Evolutionary conservation across 2,329 filamentous ascomycete species (phyloP).

Genomic region (Cladosporium phlei): DNA sequence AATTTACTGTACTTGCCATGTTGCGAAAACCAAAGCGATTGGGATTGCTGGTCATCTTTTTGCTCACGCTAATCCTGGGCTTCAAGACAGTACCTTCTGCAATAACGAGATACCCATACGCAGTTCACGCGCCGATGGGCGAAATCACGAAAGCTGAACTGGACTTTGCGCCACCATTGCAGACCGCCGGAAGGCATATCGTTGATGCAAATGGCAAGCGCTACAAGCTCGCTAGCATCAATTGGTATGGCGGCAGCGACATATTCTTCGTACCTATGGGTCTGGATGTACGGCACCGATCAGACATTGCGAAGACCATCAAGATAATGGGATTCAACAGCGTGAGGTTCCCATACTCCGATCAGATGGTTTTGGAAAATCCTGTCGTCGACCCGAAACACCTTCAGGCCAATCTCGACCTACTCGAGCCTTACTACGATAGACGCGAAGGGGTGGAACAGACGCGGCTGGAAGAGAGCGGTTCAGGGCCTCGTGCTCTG

Average conservation of each 20-base stretch:
- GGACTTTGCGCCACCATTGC: constrained; percentile 53
- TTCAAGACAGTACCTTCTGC: constrained; percentile 3
- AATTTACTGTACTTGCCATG: no score
- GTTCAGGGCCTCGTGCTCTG: constrained; percentile 48
- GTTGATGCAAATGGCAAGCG: constrained; percentile 54
- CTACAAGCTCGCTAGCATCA: constrained; percentile 60
- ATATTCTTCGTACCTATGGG: constrained; percentile 61
- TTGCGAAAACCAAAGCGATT: background rate
- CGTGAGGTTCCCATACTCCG: constrained; percentile 63
- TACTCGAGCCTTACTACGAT: constrained; percentile 35
- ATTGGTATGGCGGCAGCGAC: constrained; percentile 69
- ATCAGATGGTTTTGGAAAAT: constrained; percentile 62
- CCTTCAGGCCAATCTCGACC: constrained; percentile 56
- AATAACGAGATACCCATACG: constrained; percentile 6
- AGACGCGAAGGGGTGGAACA: constrained; percentile 10
- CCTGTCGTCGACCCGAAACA: constrained; percentile 50
- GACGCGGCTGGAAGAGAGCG: constrained; percentile 11
- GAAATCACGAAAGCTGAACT: constrained; percentile 7
- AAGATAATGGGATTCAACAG: constrained; percentile 63
- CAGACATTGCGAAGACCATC: constrained; percentile 57
- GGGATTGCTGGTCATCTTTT: background rate
- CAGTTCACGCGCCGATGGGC: background rate
- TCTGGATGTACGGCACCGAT: constrained; percentile 59
- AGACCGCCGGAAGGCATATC: constrained; percentile 56
- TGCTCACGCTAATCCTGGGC: background rate